Base-by-base conservation (phyloP, 2,329 filamentous ascomycete species). In the Diaporthe vaccinii region DNA sequence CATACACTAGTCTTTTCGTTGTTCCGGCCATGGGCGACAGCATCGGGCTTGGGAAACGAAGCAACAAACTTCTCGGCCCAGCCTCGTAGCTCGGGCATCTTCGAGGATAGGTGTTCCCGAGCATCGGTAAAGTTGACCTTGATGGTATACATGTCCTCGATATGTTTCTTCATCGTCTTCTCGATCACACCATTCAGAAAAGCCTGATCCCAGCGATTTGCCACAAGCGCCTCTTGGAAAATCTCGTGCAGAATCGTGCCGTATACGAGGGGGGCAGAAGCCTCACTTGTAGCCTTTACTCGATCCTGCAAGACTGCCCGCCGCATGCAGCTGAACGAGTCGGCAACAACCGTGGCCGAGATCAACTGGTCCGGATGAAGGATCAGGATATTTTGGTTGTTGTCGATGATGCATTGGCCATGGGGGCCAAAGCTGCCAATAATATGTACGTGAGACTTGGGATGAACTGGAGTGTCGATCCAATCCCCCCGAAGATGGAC, bases 301-400 rank as follows among this genome's bases (percentile, higher is more conserved):
- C 97, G 93, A 82, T 99, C 96, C 83, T 98, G 96, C 36, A 99
- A 89, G 1, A 98, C 96, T 41, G 97, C 95, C 78, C 96, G 93
- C 25, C 97, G 93, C 82, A 94, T 93, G 82, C 97, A 99, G 34
- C 92, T 93, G 82, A 98, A 98, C 0, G 97, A 98, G 83, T 99
- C 97, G n/a, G 95, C 96, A 58, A 99, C 94, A 7, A 97, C 95
- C 0, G 97, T 98, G 3, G 97, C 94, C 3, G 97, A 98, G 72
- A 99, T 93, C 46, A 99, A 90, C 84, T 98, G 96, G 81, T 99
- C 97, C 0, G 97, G 97, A 81, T 99, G 96, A 20, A 99, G 86
- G 74, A 99, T 95, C 69, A 99, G 86, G 83, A 98, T 93, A 79
- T 96, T 95, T 68, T 93, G 89, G 3, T 90, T 88, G 82, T 98